These are phyloP conservation scores for Solanum medicagineum DNA, from an alignment of 257 asterid species.

Conservation along the genomic window DNA sequence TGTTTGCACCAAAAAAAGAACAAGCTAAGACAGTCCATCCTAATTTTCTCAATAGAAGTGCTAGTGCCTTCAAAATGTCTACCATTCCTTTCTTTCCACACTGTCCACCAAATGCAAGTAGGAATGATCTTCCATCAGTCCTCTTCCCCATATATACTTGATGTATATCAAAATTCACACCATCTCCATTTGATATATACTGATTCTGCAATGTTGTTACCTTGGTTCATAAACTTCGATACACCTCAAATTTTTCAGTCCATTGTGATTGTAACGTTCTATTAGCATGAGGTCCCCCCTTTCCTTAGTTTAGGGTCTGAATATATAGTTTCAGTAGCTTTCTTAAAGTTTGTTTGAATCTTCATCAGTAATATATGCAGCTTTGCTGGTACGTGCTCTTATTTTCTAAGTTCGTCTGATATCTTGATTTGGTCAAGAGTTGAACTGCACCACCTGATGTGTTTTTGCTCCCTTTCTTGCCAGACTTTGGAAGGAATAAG, in stretches of 20 bases:
- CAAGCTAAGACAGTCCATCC: too few species aligned
- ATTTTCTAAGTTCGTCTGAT: not conserved
- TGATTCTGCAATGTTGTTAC: not conserved
- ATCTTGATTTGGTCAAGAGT: not conserved
- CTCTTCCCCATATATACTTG: not conserved
- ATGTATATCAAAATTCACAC: not conserved
- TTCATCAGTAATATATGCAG: not conserved
- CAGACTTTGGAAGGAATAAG: constrained; percentile 91
- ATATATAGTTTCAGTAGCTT: not conserved
- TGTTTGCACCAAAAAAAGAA: too few species aligned
- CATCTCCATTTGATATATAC: not conserved
- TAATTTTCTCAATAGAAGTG: too few species aligned
- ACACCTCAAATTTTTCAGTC: not conserved
- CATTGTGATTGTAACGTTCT: not conserved
- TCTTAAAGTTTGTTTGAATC: not conserved
- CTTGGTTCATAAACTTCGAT: not conserved
- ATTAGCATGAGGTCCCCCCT: not conserved
- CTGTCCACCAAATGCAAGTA: too few species aligned
- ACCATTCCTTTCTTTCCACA: too few species aligned
- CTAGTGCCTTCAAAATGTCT: too few species aligned
- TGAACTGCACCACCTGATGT: not conserved
- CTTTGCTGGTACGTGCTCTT: not conserved
- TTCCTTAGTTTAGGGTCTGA: not conserved
- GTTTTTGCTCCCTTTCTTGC: constrained; percentile 7
- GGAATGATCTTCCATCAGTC: too few species aligned